These are phyloP conservation scores for Coniella vitis DNA, from an alignment of 2,329 filamentous ascomycete genomes.

Conservation along the genomic window DNA sequence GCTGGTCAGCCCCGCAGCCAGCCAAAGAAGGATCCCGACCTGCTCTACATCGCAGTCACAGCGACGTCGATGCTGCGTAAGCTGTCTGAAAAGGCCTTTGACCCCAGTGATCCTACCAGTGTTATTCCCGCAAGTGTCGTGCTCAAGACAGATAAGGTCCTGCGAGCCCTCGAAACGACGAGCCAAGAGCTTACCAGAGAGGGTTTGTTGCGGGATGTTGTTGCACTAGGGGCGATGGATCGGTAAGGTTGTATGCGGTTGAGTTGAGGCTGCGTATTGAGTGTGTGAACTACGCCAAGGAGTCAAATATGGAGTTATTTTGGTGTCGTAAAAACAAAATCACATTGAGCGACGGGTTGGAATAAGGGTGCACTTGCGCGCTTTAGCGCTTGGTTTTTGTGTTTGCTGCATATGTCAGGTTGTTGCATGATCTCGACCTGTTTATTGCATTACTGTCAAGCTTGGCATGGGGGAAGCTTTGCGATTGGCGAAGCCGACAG, in stretches of 20 bases:
- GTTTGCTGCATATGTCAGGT: no score
- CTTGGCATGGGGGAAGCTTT: no score
- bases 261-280: not conserved
- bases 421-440: no score
- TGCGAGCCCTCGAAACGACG: slow-evolving; percentile 60
- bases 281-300: no score
- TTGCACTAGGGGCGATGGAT: slow-evolving; percentile 53
- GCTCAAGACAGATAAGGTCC: slow-evolving; percentile 59
- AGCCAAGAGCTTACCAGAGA: slow-evolving; percentile 57
- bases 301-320: no score
- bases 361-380: no score
- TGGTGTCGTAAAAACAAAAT: no score
- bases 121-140: slow-evolving; percentile 55
- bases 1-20: slow-evolving; percentile 27
- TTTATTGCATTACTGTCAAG: no score
- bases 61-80: slow-evolving; percentile 62
- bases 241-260: not conserved
- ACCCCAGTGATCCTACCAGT: slow-evolving; percentile 42
- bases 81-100: slow-evolving; percentile 60
- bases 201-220: slow-evolving; percentile 60
- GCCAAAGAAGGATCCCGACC: slow-evolving; percentile 40
- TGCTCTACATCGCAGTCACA: slow-evolving; percentile 59
- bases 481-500: no score
- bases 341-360: no score
- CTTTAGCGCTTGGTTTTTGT: no score